A percentile compares a stretch with the other conserved stretches of the same genome.
Conservation (phyloP, 164 flowering plant genomes). For the Berberis thunbergii region DNA sequence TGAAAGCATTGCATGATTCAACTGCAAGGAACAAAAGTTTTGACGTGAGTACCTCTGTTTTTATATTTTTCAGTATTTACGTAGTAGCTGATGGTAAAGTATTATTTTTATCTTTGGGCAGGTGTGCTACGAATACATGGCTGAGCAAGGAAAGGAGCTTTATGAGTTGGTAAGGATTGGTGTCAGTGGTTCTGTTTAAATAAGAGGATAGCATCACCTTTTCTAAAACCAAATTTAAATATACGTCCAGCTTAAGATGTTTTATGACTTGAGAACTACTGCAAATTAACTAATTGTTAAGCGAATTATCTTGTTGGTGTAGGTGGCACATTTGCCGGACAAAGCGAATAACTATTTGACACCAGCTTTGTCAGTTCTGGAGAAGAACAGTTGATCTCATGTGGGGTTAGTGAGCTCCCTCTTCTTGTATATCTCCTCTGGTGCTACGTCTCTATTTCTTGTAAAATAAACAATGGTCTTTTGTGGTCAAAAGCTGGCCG, state of each 20-base stretch:
- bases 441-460: background rate
- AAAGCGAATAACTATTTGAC: slow-evolving; percentile 93
- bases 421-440: background rate
- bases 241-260: background rate
- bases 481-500: background rate
- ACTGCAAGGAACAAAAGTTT: slow-evolving; percentile 97
- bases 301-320: slow-evolving; percentile 6
- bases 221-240: background rate
- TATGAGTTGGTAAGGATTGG: slow-evolving; percentile 70
- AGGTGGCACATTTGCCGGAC: slow-evolving; percentile 99
- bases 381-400: slow-evolving; percentile 68
- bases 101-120: slow-evolving; percentile 10
- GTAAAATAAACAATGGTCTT: background rate
- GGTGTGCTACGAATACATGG: slow-evolving; percentile 92
- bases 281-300: too few relatives aligned
- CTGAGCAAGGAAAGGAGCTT: slow-evolving; percentile 86
- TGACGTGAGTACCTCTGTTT: slow-evolving; percentile 47
- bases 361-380: slow-evolving; percentile 78
- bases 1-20: slow-evolving; percentile 94
- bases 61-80: background rate
- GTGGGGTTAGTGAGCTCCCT: background rate
- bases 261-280: background rate
- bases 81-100: background rate
- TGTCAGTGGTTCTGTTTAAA: background rate
- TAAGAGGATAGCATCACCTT: background rate